Percentiles rank a stretch among this genome's conserved stretches.
Evolutionary conservation across 352 stramenopile genomes (phyloP).

Genomic region (Globisporangium carolinianum): DNA sequence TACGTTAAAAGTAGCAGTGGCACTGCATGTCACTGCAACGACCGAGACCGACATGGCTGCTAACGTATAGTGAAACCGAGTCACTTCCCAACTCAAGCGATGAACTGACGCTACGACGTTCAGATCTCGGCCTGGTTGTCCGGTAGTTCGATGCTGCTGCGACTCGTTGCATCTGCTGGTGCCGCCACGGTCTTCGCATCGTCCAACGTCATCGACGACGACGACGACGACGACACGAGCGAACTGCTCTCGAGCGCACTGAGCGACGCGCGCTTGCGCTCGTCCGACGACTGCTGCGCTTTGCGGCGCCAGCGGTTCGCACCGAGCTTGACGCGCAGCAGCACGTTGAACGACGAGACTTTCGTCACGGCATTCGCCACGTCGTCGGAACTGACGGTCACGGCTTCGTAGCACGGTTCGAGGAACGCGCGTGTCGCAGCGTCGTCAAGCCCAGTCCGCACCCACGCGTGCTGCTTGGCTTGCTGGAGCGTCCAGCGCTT

Average conservation of each 20-base stretch:
- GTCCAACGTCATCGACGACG: no score
- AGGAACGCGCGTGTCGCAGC: slow-evolving; percentile 35
- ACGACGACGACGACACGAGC: no score
- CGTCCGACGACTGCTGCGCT: slow-evolving; percentile 52
- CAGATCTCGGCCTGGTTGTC: slow-evolving; percentile 48
- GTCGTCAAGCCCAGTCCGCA: slow-evolving; percentile 46
- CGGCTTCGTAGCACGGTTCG: slow-evolving; percentile 35
- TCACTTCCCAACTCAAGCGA: no score
- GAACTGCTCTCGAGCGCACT: slow-evolving; percentile 12
- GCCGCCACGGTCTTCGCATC: no score
- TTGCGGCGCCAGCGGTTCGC: slow-evolving; percentile 76
- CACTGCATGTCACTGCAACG: not conserved
- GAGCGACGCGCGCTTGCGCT: slow-evolving; percentile 27
- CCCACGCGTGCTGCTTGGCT: slow-evolving; percentile 66
- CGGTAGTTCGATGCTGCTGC: not conserved
- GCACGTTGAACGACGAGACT: slow-evolving; percentile 63
- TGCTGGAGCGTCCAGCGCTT: slow-evolving; percentile 61
- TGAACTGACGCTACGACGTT: not conserved
- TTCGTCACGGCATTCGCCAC: slow-evolving; percentile 63
- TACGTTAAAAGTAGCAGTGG: not conserved
- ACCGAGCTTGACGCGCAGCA: slow-evolving; percentile 72
- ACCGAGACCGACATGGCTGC: no score
- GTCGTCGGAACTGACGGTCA: slow-evolving; percentile 55
- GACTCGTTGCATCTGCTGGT: not conserved
- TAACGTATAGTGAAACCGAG: no score